Conservation (phyloP, 1,284 basidiomycete species). For the Cryptococcus wingfieldii region DNA sequence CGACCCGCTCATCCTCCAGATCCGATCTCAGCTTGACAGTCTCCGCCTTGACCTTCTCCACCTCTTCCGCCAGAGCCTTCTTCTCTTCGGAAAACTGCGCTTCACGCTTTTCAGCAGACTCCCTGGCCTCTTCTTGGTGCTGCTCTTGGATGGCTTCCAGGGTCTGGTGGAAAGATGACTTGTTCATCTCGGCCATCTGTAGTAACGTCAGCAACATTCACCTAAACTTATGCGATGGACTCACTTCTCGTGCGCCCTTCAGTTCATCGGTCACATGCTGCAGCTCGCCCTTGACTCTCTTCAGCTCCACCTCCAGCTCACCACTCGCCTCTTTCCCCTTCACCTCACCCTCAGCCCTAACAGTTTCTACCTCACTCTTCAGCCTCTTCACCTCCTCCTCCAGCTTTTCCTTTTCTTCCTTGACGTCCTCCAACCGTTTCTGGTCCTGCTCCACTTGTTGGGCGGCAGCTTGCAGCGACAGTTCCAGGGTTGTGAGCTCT, state of each 20-base stretch:
- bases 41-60: conserved; percentile 1
- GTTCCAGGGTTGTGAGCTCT: conserved; percentile 1
- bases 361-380: conserved; percentile 5
- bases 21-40: conserved; percentile 1
- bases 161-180: conserved; percentile 30
- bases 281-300: conserved; percentile 22
- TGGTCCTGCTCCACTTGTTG: conserved; percentile 5
- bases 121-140: conserved; percentile 3
- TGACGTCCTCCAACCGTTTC: conserved; percentile 6
- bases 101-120: conserved; percentile 4
- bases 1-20: conserved; percentile 16
- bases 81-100: conserved; percentile 1
- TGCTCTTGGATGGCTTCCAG: conserved; percentile 21
- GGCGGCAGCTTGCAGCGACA: conserved; percentile 4
- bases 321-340: not conserved
- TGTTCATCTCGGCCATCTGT: conserved; percentile 44
- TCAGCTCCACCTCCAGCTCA: conserved; percentile 17
- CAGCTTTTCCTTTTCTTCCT: conserved; percentile 7
- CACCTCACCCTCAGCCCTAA: not conserved
- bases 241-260: conserved; percentile 32
- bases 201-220: not conserved
- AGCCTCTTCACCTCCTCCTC: conserved; percentile 9
- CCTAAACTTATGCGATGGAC: conserved; percentile 1
- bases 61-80: conserved; percentile 7
- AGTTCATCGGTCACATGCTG: conserved; percentile 32